phyloP scores from a whole-genome alignment of 345 rosid species.

The Gossypium stocksii region DNA sequence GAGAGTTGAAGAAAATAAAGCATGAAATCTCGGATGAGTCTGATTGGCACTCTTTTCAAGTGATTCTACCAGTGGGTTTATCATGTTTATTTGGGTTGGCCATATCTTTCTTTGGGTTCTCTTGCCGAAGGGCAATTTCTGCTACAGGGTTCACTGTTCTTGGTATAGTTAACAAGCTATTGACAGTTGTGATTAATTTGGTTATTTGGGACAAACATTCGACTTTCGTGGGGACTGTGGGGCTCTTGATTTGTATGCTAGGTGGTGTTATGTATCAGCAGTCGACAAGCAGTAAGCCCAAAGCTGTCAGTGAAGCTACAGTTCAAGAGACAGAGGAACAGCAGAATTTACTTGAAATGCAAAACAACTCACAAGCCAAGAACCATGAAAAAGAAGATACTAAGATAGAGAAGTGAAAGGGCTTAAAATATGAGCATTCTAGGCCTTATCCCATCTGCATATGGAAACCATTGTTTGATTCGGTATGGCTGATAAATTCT shows the following conservation, averaged over 20 bases:
- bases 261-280: slow-evolving; percentile 95
- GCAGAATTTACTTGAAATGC: slow-evolving; percentile 72
- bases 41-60: slow-evolving; percentile 71
- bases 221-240: slow-evolving; percentile 66
- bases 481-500: slow-evolving; percentile 8
- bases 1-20: slow-evolving; percentile 81
- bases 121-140: slow-evolving; percentile 87
- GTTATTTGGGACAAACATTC: slow-evolving; percentile 96
- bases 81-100: slow-evolving; percentile 86
- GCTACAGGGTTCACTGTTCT: slow-evolving; percentile 99
- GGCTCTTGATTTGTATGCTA: slow-evolving; percentile 81
- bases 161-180: slow-evolving; percentile 86
- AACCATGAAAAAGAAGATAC: slow-evolving; percentile 26
- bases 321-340: slow-evolving; percentile 51
- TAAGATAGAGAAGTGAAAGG: slow-evolving; percentile 24
- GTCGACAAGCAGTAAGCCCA: slow-evolving; percentile 69
- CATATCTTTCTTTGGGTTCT: slow-evolving; percentile 95
- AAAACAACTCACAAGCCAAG: slow-evolving; percentile 32
- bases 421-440: not conserved
- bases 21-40: slow-evolving; percentile 68
- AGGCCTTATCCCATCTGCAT: not conserved
- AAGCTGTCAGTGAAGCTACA: slow-evolving; percentile 36
- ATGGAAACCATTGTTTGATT: not conserved
- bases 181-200: slow-evolving; percentile 85
- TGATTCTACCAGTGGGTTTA: slow-evolving; percentile 77